These are phyloP conservation scores for Saccharomyces eubayanus DNA, from an alignment of 805 yeast genomes.

Conservation along the genomic window DNA sequence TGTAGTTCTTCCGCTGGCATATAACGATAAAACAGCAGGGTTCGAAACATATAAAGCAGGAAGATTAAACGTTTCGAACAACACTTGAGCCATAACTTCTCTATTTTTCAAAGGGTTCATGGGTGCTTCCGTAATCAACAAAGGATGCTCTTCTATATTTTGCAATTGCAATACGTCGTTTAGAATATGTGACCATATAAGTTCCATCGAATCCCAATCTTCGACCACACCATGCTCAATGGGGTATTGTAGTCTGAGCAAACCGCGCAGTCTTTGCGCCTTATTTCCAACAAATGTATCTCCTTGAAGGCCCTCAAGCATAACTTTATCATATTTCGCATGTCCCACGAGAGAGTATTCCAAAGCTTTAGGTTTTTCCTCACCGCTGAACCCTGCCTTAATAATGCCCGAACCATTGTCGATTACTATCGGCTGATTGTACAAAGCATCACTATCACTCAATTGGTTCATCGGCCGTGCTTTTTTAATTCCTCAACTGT, in stretches of 20 bases:
- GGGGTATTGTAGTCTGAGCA: slow-evolving; percentile 65
- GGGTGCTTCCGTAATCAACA: slow-evolving; percentile 84
- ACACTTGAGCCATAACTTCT: slow-evolving; percentile 83
- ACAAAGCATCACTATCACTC: slow-evolving; percentile 22
- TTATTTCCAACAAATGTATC: slow-evolving; percentile 66
- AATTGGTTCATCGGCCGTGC: neutral
- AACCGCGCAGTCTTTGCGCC: slow-evolving; percentile 72
- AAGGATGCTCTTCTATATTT: slow-evolving; percentile 72
- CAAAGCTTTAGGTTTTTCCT: slow-evolving; percentile 62
- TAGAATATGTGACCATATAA: slow-evolving; percentile 65
- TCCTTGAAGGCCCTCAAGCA: slow-evolving; percentile 60
- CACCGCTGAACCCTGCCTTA: slow-evolving; percentile 91
- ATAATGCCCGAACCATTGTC: slow-evolving; percentile 81
- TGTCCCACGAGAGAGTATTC: slow-evolving; percentile 66
- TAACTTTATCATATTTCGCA: slow-evolving; percentile 74
- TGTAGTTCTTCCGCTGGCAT: slow-evolving; percentile 85
- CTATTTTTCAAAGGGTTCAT: slow-evolving; percentile 77
- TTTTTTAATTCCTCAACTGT: neutral
- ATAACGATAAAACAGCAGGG: slow-evolving; percentile 78
- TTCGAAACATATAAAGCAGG: slow-evolving; percentile 93
- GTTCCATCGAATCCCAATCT: slow-evolving; percentile 84
- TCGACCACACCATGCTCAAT: slow-evolving; percentile 68
- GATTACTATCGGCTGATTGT: slow-evolving; percentile 68
- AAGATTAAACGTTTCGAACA: slow-evolving; percentile 85
- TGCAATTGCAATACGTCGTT: slow-evolving; percentile 46